Base-by-base conservation (phyloP, 2,329 filamentous ascomycete genomes). In the Triangularia setosa region DNA sequence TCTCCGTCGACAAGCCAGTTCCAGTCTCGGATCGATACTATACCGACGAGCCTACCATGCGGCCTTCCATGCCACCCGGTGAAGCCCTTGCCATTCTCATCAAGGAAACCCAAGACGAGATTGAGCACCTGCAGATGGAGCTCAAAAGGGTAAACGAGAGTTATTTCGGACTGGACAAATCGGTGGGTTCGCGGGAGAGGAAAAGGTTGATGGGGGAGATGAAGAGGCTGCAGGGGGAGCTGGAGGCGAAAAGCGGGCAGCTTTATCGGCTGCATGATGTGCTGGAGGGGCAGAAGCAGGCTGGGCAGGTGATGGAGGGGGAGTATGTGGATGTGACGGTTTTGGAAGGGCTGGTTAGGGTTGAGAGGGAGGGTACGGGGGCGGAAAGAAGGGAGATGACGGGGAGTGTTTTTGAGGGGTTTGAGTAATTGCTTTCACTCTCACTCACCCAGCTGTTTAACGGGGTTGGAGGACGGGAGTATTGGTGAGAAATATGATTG, bases 231-330 rank as follows among this genome's bases (percentile, higher is more conserved):
- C 79, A 90, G 52, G 82, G 82, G 66, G 82, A 84, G 60, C 84
- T 92, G 24, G 89, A 93, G 71, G 82, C 84, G 72, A 92, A 93
- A 76, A 87, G 87, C 25, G 89, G 91, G 66, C 90, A 93, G 75
- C 88, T 96, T 52, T 96, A 96, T 77, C 84, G 86, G 52, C 80
- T 96, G 14, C 91, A 93, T 70, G 92, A 96, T 74, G 91, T 95
- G 1, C 81, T 95, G 0, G 91, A 94, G 75, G 91, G 89, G 5
- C 90, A 93, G 74, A 91, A 90, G 78, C 81, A 81, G 33, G 82
- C 83, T 2, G 87, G 87, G 0, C 84, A 86, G 71, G 81, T 83
- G 68, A 88, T 90, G 82, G 84, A 80, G 0, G 82, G 85, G 69
- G 83, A 86, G 21, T 83, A 87, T 70, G 79, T 89, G 53, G 87